Evolutionary conservation across 2,329 filamentous ascomycete genomes (phyloP), one percentile per base, ranked within the genome.

Genomic region (Pezicula carpinea): DNA sequence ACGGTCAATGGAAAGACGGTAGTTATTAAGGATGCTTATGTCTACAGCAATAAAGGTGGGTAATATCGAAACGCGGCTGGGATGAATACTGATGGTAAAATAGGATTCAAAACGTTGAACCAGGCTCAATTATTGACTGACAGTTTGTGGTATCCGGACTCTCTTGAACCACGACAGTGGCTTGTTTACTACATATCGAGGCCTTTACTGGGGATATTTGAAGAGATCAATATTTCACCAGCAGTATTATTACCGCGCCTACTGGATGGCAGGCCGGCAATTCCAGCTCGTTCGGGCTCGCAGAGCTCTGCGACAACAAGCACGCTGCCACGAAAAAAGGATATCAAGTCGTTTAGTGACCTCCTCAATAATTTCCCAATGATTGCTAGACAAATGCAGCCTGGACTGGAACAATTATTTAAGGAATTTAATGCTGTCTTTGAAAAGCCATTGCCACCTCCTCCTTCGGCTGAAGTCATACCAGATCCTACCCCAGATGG

Each of bases 361-460:
- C 76, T 99, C 13, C 75, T 99, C 35, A 87, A 88, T 56, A 83
- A 90, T 58, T 99, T 97, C 56, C 93, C 93, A 1, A 87, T 95
- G 80, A 97, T 99, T 58, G 90, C 91, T 19, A 80, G 89, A 50
- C 93, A 99, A 66, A 96, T 99, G 90, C 90, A 96, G 58, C 80
- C 85, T 2, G 93, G 93, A 0, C 69, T 99, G 29, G 92, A 99
- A 61, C 85, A 84, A 59, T 71, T 97, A 21, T 96, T 97, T 62
- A 83, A 85, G 51, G 91, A 97, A 58, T 97, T 99, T 64, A 85
- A 82, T 5, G 81, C 81, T 38, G 87, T 92, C 46, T 85, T 96
- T 55, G 88, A 95, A 54, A 90, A 87, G 60, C 89, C 89, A 5
- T 67, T 95, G 5, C 89, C 89, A 3, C 85, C 86, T 14, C 85